Evolutionary conservation across 2,329 filamentous ascomycete genomes (phyloP).

Genomic region (Epichloe sylvatica): DNA sequence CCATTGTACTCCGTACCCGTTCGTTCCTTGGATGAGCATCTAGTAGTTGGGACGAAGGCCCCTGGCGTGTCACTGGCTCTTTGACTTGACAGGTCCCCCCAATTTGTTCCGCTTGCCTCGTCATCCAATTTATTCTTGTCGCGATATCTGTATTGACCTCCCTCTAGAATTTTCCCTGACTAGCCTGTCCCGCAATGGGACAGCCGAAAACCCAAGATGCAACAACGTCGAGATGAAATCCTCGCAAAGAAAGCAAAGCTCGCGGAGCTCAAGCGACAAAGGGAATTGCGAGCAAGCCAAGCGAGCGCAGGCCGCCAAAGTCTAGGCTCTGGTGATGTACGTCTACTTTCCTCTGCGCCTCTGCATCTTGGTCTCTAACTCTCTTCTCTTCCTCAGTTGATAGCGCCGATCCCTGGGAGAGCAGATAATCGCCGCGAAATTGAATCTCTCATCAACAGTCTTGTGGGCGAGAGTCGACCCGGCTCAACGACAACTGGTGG

Average conservation of each 20-base stretch:
- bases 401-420: constrained; percentile 56
- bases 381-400: constrained; percentile 25
- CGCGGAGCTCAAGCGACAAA: constrained; percentile 84
- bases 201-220: constrained; percentile 37
- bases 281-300: constrained; percentile 69
- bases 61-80: too few species aligned
- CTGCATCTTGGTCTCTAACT: constrained; percentile 1
- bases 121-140: background rate
- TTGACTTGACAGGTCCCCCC: background rate
- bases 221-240: constrained; percentile 89
- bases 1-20: too few species aligned
- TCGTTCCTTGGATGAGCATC: too few species aligned
- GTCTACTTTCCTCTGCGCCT: constrained; percentile 13
- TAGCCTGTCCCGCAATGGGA: constrained; percentile 33
- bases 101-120: background rate
- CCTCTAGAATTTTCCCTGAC: constrained; percentile 4
- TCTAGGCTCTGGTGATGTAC: constrained; percentile 58
- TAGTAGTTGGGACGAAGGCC: too few species aligned
- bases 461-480: constrained; percentile 67
- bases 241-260: constrained; percentile 94
- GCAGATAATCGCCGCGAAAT: constrained; percentile 60
- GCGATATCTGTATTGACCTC: background rate
- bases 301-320: constrained; percentile 55
- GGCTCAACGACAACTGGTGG: constrained; percentile 51
- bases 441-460: constrained; percentile 69